phyloP scores from a whole-genome alignment of 106 monocot species.

The Iris macrosiphon region DNA sequence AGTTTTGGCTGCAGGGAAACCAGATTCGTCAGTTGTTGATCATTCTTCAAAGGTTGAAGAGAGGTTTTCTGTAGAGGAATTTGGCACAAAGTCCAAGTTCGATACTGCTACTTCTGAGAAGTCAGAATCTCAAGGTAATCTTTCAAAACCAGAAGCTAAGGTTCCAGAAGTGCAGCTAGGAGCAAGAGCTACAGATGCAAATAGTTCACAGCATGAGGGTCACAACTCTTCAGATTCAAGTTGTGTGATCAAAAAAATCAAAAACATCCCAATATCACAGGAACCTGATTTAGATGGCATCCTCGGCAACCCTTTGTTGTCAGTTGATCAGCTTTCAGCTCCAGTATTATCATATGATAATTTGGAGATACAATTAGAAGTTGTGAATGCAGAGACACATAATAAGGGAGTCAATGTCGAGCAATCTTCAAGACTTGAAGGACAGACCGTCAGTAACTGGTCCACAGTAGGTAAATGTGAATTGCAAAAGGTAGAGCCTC shows the following conservation, averaged over 20 bases:
- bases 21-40: too few relatives aligned
- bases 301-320: neutral
- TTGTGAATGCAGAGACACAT: constrained; percentile 2
- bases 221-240: neutral
- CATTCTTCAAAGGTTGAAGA: too few relatives aligned
- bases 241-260: neutral
- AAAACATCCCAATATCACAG: neutral
- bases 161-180: constrained; percentile 5
- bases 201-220: neutral
- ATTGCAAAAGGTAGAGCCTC: neutral
- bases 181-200: neutral
- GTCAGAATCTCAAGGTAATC: constrained; percentile 5
- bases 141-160: neutral
- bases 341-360: neutral
- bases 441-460: neutral
- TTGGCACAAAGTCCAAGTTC: neutral
- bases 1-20: too few relatives aligned
- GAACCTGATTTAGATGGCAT: neutral
- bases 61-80: neutral
- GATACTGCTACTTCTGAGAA: neutral
- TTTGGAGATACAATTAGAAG: constrained; percentile 16
- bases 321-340: neutral
- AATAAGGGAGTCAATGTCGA: neutral
- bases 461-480: neutral
- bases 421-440: neutral